Base-by-base conservation (phyloP, 495 filamentous ascomycete genomes). In the Aspergillus bridgeri region DNA sequence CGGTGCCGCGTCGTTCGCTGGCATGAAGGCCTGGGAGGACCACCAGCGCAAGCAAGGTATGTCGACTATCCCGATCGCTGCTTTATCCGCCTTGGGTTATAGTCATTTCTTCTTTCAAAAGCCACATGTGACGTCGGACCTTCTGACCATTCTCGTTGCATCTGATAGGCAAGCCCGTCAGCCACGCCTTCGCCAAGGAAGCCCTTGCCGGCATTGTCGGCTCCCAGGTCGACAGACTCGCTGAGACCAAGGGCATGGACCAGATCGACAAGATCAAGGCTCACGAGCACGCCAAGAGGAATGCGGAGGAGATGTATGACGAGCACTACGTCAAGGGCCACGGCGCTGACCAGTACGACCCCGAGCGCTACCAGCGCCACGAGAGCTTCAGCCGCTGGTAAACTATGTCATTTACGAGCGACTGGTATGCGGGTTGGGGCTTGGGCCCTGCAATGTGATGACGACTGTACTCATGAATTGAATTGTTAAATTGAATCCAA, bases 21-120 rank as follows among this genome's bases (percentile, higher is more conserved):
- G 82, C 57, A 87, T 94, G 81, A 90, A 91, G 79, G 74, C 84
- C 17, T 92, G 85, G 69, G 89, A 92, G 72, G 84, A 91, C 70
- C 75, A 84, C 56, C 85, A 90, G 75, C 86, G 87, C 68, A 79
- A 76, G 55, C 77, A 91, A 73, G 89, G 87, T 87, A 79, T 47
- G 77, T 60, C n/a, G n/a, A n/a, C n/a, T n/a, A n/a, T n/a, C n/a
- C n/a, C n/a, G n/a, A n/a, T n/a, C n/a, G n/a, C n/a, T n/a, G n/a
- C n/a, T n/a, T n/a, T n/a, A n/a, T n/a, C n/a, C n/a, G n/a, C n/a
- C n/a, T n/a, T n/a, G n/a, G n/a, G n/a, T n/a, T n/a, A n/a, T n/a
- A 7, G 27, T 29, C 27, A 27, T 57, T 29, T 3, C 5, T 23
- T 52, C 38, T 25, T 46, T n/a, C n/a, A n/a, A n/a, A n/a, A n/a